phyloP scores from a whole-genome alignment of 306 rosid genomes.

The Malus asiatica region DNA sequence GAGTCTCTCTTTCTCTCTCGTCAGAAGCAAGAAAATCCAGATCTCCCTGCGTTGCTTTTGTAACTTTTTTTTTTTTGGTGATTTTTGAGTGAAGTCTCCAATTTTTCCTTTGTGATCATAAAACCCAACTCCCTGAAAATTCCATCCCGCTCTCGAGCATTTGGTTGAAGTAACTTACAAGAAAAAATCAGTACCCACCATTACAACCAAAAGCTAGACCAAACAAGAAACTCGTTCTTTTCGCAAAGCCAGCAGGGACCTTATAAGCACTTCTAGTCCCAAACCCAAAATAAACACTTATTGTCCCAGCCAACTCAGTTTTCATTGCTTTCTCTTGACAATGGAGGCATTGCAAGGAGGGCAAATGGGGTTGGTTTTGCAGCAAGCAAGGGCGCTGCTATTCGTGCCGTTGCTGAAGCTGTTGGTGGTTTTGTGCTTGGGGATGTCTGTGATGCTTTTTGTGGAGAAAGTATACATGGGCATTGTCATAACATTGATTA shows the following conservation, averaged over 20 bases:
- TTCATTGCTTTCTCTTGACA: neutral
- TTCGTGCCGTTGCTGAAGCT: conserved; percentile 55
- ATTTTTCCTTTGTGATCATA: conserved; percentile 2
- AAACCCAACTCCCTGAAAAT: conserved; percentile 10
- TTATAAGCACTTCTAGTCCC: conserved; percentile 1
- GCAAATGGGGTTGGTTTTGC: conserved; percentile 48
- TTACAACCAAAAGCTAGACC: conserved; percentile 5
- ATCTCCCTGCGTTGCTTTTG: neutral
- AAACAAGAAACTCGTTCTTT: conserved; percentile 39
- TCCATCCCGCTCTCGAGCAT: conserved; percentile 18
- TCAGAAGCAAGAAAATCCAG: neutral
- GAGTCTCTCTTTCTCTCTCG: neutral
- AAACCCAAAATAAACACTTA: neutral
- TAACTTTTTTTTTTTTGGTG: neutral
- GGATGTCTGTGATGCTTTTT: conserved; percentile 73
- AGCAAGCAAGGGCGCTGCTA: conserved; percentile 47
- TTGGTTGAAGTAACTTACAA: conserved; percentile 48
- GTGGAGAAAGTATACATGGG: conserved; percentile 84
- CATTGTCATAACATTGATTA: conserved; percentile 45
- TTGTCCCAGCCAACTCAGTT: neutral
- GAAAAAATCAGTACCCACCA: conserved; percentile 35
- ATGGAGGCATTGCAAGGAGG: conserved; percentile 39
- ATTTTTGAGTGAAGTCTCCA: neutral
- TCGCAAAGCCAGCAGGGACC: conserved; percentile 38
- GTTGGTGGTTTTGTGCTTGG: conserved; percentile 46